Evolutionary conservation across 73 alveolate species (phyloP), one percentile per base, ranked within the genome.

Genomic region (Paramecium octaurelia): DNA sequence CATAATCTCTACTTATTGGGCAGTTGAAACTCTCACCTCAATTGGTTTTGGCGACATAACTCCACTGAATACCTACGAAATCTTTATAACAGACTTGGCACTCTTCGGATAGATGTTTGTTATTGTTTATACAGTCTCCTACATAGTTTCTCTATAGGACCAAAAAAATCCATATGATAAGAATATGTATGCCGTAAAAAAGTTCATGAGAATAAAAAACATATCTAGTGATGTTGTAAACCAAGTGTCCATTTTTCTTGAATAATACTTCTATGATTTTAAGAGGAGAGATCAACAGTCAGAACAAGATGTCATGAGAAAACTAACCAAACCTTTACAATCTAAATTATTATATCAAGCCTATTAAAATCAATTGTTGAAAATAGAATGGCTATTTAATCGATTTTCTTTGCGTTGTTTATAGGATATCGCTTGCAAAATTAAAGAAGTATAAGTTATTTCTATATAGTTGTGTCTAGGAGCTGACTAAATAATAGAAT

Each of bases 31-130:
- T 10, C 40, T 73, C 36, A 40, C 59, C 2, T 73, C 87, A 0
- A 40, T 40, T 11, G 87, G 87, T 1, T 73, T 29, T 73, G 87
- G 87, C n/a, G 87, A 73, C n/a, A 73, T 73, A 12, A 73, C 87
- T 73, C 60, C 87, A 2, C 18, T 73, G 0, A 73, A 73, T 73
- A 73, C 60, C 3, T 31, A 31, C 4, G 57, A 73, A 73, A 73
- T 73, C 1, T 34, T 34, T 38, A 40, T 73, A 3, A 40, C 87
- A 35, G 87, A 73, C 38, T 73, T 73, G 8, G 87, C 59, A 2
- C 64, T 36, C 10, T 36, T 73, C 18, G 59, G 87, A 36, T 73
- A 34, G 6, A 36, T 34, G 57, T 73, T 73, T 73, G 58, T 73
- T 4, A 40, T 73, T 73, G 60, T 73, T 34, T 73, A 73, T 11